Conservation (phyloP, 352 stramenopile species). For the Phytophthora constricta region DNA sequence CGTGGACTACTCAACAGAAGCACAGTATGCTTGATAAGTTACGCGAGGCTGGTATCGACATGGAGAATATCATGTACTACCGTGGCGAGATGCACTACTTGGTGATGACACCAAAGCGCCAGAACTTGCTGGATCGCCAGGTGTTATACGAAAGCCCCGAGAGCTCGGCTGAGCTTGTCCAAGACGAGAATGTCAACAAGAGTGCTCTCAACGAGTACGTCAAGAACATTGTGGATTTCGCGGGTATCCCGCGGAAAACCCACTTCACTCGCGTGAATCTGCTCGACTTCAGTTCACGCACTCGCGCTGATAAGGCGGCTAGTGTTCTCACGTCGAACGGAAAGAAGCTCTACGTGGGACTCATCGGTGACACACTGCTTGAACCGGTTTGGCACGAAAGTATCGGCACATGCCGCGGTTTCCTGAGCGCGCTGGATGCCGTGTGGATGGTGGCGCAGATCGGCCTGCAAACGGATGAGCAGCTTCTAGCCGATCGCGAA, state of each 20-base stretch:
- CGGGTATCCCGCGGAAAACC: constrained; percentile 63
- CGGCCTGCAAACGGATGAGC: constrained; percentile 60
- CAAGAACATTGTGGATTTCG: constrained; percentile 63
- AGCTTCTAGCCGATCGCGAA: constrained; percentile 72
- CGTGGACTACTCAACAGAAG: constrained; percentile 77
- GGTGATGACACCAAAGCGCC: constrained; percentile 78
- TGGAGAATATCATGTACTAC: constrained; percentile 87
- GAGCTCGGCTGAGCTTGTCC: constrained; percentile 56
- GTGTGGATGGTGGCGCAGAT: constrained; percentile 78
- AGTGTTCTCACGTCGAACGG: constrained; percentile 59
- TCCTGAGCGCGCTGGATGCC: constrained; percentile 71
- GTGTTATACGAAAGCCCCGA: constrained; percentile 66
- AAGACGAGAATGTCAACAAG: constrained; percentile 65
- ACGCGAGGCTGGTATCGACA: constrained; percentile 57
- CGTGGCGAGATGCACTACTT: constrained; percentile 85
- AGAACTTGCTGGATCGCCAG: constrained; percentile 65
- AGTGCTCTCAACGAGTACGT: constrained; percentile 60
- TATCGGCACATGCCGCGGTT: constrained; percentile 71
- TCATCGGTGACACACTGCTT: constrained; percentile 77
- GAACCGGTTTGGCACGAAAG: constrained; percentile 83
- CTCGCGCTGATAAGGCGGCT: constrained; percentile 67
- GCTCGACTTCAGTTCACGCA: constrained; percentile 82
- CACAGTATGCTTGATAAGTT: constrained; percentile 75
- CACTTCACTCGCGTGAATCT: constrained; percentile 67
- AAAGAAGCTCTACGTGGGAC: constrained; percentile 77